Evolutionary conservation across 805 yeast species (phyloP), one percentile per base, ranked within the genome.

Genomic region (Candida peoriensis): DNA sequence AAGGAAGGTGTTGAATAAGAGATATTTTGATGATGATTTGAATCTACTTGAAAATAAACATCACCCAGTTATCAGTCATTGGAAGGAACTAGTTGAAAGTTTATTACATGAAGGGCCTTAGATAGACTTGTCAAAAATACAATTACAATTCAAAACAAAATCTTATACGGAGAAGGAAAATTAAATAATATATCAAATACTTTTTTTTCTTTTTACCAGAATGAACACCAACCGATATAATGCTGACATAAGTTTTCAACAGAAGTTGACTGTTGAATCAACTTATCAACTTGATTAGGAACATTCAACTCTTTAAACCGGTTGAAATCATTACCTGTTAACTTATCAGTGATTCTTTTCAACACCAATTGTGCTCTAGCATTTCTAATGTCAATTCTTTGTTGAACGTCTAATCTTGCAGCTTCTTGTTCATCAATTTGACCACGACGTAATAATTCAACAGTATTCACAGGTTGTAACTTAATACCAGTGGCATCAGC

Each of bases 201-300:
- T 10, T 25, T 16, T 20, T 18, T 18, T 8, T 5, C n/a, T 10
- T 16, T 20, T 58, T 52, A 90, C 97, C 98, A 93, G 74, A 90
- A 93, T 1, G 97, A 85, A 63, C 99, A 93, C 99, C 99, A 93
- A 14, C 99, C 99, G 42, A 93, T 83, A 55, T 85, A 93, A 60
- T 90, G 98, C 60, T 88, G 97, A 53, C 97, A 93, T 36, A 93
- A 63, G 50, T 93, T 93, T 55, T 93, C 97, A 20, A 90, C 94
- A 32, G 95, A 82, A 0, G 97, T 93, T 2, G 98, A 97, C 56
- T 93, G 96, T 50, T 85, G 95, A 33, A 93, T 93, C 55, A 93
- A 66, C 55, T 81, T 81, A 49, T 93, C 97, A 24, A 93, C 97
- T 59, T 93, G 99, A 3, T 82, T 76, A 2, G 94, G 81, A 24